phyloP scores from a whole-genome alignment of 2,329 filamentous ascomycete genomes.

The Elsinoe arachidis region DNA sequence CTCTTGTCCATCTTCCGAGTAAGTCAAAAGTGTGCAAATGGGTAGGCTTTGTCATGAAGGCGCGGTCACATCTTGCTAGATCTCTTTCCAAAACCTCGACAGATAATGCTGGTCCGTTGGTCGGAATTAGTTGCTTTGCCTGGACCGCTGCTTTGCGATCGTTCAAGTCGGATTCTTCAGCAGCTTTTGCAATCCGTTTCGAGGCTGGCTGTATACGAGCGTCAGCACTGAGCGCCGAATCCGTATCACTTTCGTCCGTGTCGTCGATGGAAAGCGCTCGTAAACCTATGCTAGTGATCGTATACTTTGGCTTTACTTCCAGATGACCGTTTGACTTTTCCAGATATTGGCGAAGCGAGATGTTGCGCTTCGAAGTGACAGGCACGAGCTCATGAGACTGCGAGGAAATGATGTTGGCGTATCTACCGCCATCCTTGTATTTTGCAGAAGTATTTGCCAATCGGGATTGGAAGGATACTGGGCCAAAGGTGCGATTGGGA shows the following conservation, averaged over 20 bases:
- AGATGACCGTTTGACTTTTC: neutral
- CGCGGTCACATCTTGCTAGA: neutral
- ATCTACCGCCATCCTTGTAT: constrained; percentile 43
- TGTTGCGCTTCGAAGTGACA: constrained; percentile 2
- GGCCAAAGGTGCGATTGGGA: constrained; percentile 41
- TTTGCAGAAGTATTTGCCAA: constrained; percentile 41
- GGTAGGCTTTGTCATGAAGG: neutral
- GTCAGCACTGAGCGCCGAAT: constrained; percentile 5
- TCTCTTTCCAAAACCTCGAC: neutral
- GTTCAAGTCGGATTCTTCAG: neutral
- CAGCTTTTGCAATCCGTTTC: neutral
- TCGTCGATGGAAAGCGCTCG: neutral
- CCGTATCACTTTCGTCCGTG: constrained; percentile 6
- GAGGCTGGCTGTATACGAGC: neutral
- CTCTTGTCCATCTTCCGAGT: neutral
- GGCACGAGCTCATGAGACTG: neutral
- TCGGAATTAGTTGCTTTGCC: too few relatives aligned
- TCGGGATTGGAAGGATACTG: constrained; percentile 42
- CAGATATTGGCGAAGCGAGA: constrained; percentile 8
- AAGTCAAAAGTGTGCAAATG: neutral
- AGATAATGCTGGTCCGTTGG: neutral
- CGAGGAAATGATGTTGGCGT: constrained; percentile 19
- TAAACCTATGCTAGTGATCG: neutral
- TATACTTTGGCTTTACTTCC: neutral
- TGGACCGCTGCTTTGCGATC: neutral